Conservation (phyloP, 345 rosid genomes). For the Gossypium thurberi region DNA sequence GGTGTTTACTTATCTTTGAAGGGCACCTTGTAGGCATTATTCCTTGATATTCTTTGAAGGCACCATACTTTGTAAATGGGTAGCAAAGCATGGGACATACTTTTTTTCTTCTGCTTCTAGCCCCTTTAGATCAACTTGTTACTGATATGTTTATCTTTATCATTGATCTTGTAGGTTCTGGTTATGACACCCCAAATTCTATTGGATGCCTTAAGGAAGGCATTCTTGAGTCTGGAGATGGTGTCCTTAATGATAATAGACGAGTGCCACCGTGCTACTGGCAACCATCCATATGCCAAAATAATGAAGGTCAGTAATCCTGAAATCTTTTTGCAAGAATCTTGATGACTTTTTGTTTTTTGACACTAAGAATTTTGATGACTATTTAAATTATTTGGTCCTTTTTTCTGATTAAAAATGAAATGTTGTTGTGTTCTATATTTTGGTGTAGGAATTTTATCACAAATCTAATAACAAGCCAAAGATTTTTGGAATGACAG, state of each 20-base stretch:
- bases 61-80: not conserved
- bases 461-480: conserved; percentile 54
- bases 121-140: not conserved
- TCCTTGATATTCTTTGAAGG: not conserved
- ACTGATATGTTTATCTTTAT: not conserved
- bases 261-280: conserved; percentile 81
- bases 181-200: conserved; percentile 95
- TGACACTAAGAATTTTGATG: not conserved
- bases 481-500: conserved; percentile 83
- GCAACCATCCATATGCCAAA: conserved; percentile 72
- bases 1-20: not conserved
- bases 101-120: not conserved
- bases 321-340: not conserved
- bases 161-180: conserved; percentile 46
- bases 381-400: not conserved
- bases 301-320: conserved; percentile 61
- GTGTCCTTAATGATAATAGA: conserved; percentile 64
- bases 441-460: conserved; percentile 68
- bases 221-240: conserved; percentile 50
- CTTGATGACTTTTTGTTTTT: too few species aligned
- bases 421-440: not conserved
- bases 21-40: not conserved
- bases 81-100: not conserved
- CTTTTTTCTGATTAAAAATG: not conserved
- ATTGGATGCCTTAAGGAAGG: conserved; percentile 63